These are phyloP conservation scores for Carallia pectinifolia DNA, from an alignment of 345 rosid species.

Conservation along the genomic window DNA sequence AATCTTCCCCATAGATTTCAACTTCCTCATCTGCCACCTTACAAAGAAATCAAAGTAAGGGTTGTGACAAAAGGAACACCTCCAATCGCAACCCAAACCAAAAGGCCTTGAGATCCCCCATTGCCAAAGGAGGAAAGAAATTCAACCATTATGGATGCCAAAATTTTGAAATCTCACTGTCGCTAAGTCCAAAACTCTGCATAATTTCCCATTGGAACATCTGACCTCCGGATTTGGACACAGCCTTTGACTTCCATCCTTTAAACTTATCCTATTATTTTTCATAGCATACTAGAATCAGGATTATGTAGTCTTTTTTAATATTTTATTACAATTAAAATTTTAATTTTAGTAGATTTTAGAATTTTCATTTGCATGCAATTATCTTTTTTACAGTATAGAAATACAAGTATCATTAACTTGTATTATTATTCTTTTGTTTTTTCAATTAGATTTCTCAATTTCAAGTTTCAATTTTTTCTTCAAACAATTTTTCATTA, in stretches of 20 bases:
- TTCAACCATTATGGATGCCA: constrained; percentile 76
- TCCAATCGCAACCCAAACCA: constrained; percentile 35
- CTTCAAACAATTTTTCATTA: too few relatives aligned
- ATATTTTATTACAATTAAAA: too few relatives aligned
- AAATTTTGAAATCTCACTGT: constrained; percentile 61
- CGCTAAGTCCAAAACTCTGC: constrained; percentile 82
- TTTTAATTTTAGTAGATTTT: too few relatives aligned
- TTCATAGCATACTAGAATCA: too few relatives aligned
- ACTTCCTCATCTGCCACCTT: constrained; percentile 88
- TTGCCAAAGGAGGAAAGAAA: constrained; percentile 75
- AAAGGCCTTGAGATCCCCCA: constrained; percentile 72
- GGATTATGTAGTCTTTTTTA: too few relatives aligned
- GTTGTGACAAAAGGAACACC: constrained; percentile 83
- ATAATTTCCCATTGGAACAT: constrained; percentile 90
- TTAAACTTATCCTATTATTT: constrained; percentile 43
- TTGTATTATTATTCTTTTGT: too few relatives aligned
- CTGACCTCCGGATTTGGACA: constrained; percentile 76
- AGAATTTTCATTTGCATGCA: too few relatives aligned
- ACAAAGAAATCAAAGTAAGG: constrained; percentile 78
- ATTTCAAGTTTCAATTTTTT: too few relatives aligned
- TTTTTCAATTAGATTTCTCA: too few relatives aligned
- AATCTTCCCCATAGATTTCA: constrained; percentile 82
- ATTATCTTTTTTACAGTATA: too few relatives aligned
- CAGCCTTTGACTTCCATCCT: constrained; percentile 84
- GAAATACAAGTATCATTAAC: too few relatives aligned